Evolutionary conservation across 169 alveolate species (phyloP).

Genomic region (Eimeria sp.): DNA sequence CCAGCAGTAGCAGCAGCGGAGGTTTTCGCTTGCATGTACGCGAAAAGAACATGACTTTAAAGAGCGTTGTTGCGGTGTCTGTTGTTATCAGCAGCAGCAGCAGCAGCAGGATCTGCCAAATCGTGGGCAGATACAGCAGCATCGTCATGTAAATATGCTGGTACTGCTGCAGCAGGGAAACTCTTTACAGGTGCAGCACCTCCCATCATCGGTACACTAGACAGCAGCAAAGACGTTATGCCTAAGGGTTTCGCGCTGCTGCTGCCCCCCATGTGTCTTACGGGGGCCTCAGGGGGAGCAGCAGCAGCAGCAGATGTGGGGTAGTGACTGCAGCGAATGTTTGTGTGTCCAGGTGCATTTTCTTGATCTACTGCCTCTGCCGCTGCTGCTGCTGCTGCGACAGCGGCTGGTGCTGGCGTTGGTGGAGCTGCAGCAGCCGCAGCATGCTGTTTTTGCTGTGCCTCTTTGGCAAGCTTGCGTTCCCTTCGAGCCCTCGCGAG

Average conservation of each 20-base stretch:
- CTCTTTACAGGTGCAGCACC: neutral
- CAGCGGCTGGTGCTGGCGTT: too few relatives aligned
- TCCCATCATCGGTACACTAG: neutral
- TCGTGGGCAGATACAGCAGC: neutral
- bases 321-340: slow-evolving; percentile 21
- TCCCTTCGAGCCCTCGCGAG: slow-evolving; percentile 44
- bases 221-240: slow-evolving; percentile 27
- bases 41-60: neutral
- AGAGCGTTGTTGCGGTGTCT: neutral
- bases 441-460: neutral
- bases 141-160: neutral
- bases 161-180: neutral
- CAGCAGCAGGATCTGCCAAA: neutral
- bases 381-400: neutral
- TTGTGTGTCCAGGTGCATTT: slow-evolving; percentile 31
- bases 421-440: neutral
- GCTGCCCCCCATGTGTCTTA: neutral
- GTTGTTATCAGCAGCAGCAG: slow-evolving; percentile 4
- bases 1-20: neutral
- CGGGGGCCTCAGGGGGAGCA: neutral
- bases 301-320: slow-evolving; percentile 13
- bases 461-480: slow-evolving; percentile 22
- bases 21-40: neutral
- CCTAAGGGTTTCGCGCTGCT: neutral
- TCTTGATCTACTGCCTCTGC: neutral